These are phyloP conservation scores for Prunus davidiana DNA, from an alignment of 306 rosid genomes.

Conservation along the genomic window DNA sequence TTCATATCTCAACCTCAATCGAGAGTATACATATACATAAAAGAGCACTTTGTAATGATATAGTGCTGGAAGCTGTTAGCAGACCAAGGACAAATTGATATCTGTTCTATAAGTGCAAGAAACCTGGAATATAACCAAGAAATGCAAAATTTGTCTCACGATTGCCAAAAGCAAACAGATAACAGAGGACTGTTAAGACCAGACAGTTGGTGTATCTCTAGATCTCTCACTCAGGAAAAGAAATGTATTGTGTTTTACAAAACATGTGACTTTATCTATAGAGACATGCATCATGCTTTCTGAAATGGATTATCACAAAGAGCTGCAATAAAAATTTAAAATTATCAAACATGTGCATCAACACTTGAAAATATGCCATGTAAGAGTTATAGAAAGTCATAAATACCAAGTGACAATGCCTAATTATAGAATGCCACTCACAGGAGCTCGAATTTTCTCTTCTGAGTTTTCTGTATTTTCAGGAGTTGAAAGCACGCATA, in stretches of 20 bases:
- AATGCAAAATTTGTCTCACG: not conserved
- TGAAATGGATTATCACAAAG: not conserved
- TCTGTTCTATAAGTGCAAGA: not conserved
- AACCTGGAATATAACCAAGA: not conserved
- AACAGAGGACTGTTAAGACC: not conserved
- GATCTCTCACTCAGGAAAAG: not conserved
- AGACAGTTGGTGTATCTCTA: not conserved
- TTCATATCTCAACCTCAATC: not conserved
- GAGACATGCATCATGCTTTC: not conserved
- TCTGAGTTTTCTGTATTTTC: conserved; percentile 19
- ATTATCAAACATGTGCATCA: not conserved
- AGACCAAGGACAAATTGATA: not conserved
- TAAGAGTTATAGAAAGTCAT: conserved; percentile 7
- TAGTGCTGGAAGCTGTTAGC: not conserved
- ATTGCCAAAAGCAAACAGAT: not conserved
- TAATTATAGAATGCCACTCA: conserved; percentile 39
- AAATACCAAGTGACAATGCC: not conserved
- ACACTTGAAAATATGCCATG: not conserved
- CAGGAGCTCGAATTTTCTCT: conserved; percentile 34
- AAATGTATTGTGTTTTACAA: not conserved
- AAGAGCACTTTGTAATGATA: no score
- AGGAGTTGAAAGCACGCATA: conserved; percentile 56
- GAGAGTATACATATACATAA: no score
- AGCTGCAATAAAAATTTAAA: not conserved
- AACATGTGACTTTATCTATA: not conserved